A percentile compares a stretch with the other conserved stretches of the same genome.
These are phyloP conservation scores for Blastobotrys ciferrii DNA, from an alignment of 1,139 yeast species.

Conservation along the genomic window DNA sequence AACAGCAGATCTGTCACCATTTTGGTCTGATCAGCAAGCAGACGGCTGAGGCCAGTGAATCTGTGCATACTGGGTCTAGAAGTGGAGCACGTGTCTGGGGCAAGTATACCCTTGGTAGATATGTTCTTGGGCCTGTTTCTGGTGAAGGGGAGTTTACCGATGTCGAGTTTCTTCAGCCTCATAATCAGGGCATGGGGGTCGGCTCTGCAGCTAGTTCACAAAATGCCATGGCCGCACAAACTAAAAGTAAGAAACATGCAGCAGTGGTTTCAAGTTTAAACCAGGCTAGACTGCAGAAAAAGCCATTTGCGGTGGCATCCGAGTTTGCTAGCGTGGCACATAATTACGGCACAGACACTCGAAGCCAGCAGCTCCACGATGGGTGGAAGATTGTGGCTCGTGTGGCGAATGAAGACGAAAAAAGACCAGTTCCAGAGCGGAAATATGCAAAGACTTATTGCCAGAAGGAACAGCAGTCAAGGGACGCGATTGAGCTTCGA, in stretches of 20 bases:
- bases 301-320: constrained; percentile 50
- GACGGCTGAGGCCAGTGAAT: constrained; percentile 3
- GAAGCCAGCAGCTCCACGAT: constrained; percentile 41
- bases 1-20: constrained; percentile 67
- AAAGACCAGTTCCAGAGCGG: constrained; percentile 43
- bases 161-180: constrained; percentile 29
- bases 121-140: constrained; percentile 38
- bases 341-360: constrained; percentile 31
- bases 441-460: constrained; percentile 42
- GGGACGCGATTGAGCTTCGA: constrained; percentile 42
- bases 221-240: constrained; percentile 22
- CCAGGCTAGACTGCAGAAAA: constrained; percentile 57
- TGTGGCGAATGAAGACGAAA: constrained; percentile 31
- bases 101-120: constrained; percentile 35
- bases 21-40: constrained; percentile 48
- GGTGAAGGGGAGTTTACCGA: constrained; percentile 35
- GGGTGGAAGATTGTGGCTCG: constrained; percentile 37
- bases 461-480: constrained; percentile 31
- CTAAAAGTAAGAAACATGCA: constrained; percentile 55
- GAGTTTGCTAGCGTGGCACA: constrained; percentile 50
- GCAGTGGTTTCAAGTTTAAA: constrained; percentile 67
- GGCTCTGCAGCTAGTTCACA: constrained; percentile 18
- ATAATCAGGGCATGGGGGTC: constrained; percentile 18
- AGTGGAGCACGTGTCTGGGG: constrained; percentile 32
- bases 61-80: constrained; percentile 9